phyloP scores from a whole-genome alignment of 192 early-diverging fungal genomes.

The Gaertneriomyces semiglobifer region DNA sequence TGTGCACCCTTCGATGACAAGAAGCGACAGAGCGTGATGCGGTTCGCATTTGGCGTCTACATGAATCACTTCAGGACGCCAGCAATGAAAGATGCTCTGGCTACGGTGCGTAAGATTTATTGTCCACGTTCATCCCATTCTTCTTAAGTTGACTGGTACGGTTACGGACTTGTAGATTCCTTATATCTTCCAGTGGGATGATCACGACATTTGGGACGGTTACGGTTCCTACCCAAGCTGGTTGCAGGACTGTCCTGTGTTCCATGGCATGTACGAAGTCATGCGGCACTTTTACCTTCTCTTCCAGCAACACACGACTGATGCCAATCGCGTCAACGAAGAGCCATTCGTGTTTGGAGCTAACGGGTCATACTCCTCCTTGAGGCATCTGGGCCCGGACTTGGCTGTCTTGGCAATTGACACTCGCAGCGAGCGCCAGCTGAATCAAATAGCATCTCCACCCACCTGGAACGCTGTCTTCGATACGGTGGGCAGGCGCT shows the following conservation, averaged over 20 bases:
- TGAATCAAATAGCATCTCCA: slow-evolving; percentile 57
- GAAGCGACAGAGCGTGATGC: slow-evolving; percentile 51
- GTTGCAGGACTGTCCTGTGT: slow-evolving; percentile 64
- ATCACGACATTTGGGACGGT: slow-evolving; percentile 83
- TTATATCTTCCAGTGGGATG: slow-evolving; percentile 75
- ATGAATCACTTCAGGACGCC: slow-evolving; percentile 55
- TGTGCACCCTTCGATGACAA: slow-evolving; percentile 53
- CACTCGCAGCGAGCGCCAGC: slow-evolving; percentile 68
- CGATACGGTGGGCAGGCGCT: slow-evolving; percentile 46
- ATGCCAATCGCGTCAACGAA: slow-evolving; percentile 39
- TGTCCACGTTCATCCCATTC: not conserved
- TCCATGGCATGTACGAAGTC: slow-evolving; percentile 68
- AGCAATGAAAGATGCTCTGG: slow-evolving; percentile 58
- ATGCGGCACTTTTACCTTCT: slow-evolving; percentile 76
- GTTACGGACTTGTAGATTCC: slow-evolving; percentile 31
- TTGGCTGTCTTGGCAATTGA: slow-evolving; percentile 66
- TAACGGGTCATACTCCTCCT: slow-evolving; percentile 43
- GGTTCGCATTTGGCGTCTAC: slow-evolving; percentile 72
- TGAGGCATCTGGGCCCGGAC: slow-evolving; percentile 66
- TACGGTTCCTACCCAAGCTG: slow-evolving; percentile 79
- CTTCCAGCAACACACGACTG: slow-evolving; percentile 59
- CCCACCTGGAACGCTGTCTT: slow-evolving; percentile 61
- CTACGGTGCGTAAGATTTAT: slow-evolving; percentile 45
- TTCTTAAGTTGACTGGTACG: not conserved
- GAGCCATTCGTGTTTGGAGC: slow-evolving; percentile 52